Evolutionary conservation across 257 asterid species (phyloP).

Genomic region (Knoxia roxburghii): DNA sequence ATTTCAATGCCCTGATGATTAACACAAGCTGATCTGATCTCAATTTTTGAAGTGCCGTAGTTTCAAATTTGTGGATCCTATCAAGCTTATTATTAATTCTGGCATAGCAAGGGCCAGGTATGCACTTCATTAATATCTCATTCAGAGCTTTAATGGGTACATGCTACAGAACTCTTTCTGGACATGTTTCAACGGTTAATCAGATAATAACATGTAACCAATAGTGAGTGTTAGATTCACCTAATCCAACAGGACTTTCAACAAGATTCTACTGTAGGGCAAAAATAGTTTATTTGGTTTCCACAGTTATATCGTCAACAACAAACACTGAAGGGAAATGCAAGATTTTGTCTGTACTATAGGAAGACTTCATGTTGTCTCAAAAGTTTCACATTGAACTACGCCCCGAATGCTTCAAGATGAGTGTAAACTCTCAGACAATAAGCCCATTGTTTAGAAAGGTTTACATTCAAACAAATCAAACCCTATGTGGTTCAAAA

Average conservation of each 20-base stretch:
- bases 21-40: not conserved
- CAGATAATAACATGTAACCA: not conserved
- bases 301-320: not conserved
- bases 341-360: not conserved
- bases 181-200: not conserved
- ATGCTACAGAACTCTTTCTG: not conserved
- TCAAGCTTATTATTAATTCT: not conserved
- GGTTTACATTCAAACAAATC: too few species aligned
- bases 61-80: slow-evolving; percentile 5
- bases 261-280: not conserved
- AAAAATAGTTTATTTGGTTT: too few species aligned
- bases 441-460: too few species aligned
- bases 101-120: not conserved
- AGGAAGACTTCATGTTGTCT: not conserved
- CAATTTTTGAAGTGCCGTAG: not conserved
- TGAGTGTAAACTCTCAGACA: not conserved
- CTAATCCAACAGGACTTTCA: not conserved
- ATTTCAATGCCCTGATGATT: not conserved
- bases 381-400: not conserved
- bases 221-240: not conserved
- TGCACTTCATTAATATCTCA: not conserved
- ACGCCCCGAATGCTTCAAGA: not conserved
- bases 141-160: not conserved
- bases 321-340: not conserved
- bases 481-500: too few species aligned